A percentile compares a stretch with the other conserved stretches of the same genome.
Conservation (phyloP, 1,139 yeast genomes). For the Trichomonascaceae sp. region DNA sequence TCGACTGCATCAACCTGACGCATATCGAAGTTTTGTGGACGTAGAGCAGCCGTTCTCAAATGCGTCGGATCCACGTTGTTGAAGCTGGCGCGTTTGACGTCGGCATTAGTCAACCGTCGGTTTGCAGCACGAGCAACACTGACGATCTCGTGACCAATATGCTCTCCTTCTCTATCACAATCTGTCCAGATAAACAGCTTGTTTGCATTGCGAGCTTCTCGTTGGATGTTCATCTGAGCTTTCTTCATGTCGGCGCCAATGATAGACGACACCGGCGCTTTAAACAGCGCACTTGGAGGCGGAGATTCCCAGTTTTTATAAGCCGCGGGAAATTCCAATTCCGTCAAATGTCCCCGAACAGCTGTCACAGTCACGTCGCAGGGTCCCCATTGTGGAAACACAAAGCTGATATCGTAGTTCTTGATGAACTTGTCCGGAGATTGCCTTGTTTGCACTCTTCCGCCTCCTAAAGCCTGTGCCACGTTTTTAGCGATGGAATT, state of each 20-base stretch:
- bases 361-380: conserved; percentile 89
- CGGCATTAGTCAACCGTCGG: conserved; percentile 39
- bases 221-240: conserved; percentile 63
- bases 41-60: conserved; percentile 63
- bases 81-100: conserved; percentile 69
- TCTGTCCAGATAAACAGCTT: conserved; percentile 94
- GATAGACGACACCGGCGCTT: conserved; percentile 53
- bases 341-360: conserved; percentile 78
- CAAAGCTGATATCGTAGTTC: conserved; percentile 72
- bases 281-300: conserved; percentile 59
- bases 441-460: conserved; percentile 37
- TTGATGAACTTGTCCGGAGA: conserved; percentile 52
- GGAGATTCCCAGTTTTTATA: conserved; percentile 56
- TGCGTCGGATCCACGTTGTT: conserved; percentile 81
- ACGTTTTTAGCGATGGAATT: conserved; percentile 92
- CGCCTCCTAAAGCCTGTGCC: conserved; percentile 70
- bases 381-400: conserved; percentile 53
- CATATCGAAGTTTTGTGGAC: conserved; percentile 60
- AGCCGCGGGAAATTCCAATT: conserved; percentile 58
- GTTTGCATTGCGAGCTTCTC: conserved; percentile 56
- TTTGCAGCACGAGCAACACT: conserved; percentile 61
- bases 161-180: conserved; percentile 97
- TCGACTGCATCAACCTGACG: conserved; percentile 75
- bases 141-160: conserved; percentile 81
- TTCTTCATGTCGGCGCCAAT: conserved; percentile 38